Evolutionary conservation across 768 basidiomycete genomes (phyloP).

Genomic region (button mushroom (Agaricus bisporus)): DNA sequence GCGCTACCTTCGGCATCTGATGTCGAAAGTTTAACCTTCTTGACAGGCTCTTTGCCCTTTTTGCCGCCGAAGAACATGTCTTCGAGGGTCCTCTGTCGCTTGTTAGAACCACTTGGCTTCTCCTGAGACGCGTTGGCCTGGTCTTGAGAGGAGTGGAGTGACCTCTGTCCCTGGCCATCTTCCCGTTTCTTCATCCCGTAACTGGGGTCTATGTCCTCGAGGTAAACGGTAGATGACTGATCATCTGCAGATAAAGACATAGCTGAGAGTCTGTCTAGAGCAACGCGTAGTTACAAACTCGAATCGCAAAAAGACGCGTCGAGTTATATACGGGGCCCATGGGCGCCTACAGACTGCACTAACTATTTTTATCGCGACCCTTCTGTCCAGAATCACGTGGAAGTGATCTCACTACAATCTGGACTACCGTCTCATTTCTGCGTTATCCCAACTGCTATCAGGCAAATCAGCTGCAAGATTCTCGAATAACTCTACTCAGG

Average conservation of each 20-base stretch:
- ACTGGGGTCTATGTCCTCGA: constrained; percentile 36
- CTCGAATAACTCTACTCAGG: not conserved
- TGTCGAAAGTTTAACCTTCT: constrained; percentile 39
- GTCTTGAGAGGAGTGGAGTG: constrained; percentile 4
- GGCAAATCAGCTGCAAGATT: too few species aligned
- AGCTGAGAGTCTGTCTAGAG: not conserved
- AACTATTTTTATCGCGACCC: constrained; percentile 1
- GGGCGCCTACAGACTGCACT: not conserved
- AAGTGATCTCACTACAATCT: not conserved
- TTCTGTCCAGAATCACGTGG: constrained; percentile 1
- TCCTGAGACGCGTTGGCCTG: constrained; percentile 7
- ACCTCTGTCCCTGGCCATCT: not conserved
- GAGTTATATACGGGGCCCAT: not conserved
- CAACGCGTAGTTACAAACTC: not conserved
- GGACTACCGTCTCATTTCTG: not conserved
- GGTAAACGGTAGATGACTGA: constrained; percentile 27
- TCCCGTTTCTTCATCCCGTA: not conserved
- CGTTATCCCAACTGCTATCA: not conserved
- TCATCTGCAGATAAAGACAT: constrained; percentile 8
- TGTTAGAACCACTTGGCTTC: constrained; percentile 16
- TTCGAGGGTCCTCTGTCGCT: constrained; percentile 58
- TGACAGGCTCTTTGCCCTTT: constrained; percentile 28
- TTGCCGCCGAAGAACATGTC: constrained; percentile 50
- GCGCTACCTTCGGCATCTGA: constrained; percentile 6
- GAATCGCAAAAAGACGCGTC: constrained; percentile 7